Evolutionary conservation across 2,329 filamentous ascomycete species (phyloP), one percentile per base, ranked within the genome.

Genomic region (Camptophora hylomeconis): DNA sequence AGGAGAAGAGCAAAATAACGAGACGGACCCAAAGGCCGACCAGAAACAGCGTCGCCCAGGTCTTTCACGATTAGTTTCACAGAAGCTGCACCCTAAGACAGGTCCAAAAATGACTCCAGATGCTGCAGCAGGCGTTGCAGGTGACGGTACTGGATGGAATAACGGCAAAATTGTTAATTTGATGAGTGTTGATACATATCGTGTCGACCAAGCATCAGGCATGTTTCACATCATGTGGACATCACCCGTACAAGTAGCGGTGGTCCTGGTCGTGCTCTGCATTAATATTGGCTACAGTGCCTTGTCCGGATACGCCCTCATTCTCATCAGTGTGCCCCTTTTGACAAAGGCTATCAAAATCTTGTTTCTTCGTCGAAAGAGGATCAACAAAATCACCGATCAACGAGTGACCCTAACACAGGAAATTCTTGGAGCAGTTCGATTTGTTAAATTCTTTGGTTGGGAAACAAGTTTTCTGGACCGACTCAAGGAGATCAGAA

Each of bases 391-490:
- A 47, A 72, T 94, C 36, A 95, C 87, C 2, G 87, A 95, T 50
- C 80, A 92, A 56, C 73, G 87, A 38, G 86, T 95, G 5, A 80
- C 80, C 29, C 61, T 95, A 18, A 94, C 84, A 0, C 86, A 94
- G 49, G 87, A 95, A 50, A 92, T 95, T 28, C 49, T 95, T 9
- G 78, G 84, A 42, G 81, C 83, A 0, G 86, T 94, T 14, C 72
- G 86, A 15, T 94, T 95, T 47, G 87, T 95, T 56, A 95, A 95
- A 53, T 94, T 74, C 53, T 95, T 94, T 49, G 86, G 84, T 5
- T 95, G 87, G 87, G 87, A 95, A 51, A 77, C 69, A 33, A 79
- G 81, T 18, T 94, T 95, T 48, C 60, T 94, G 8, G 65, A 74
- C 28, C 74, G 84, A 9, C 65, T 94, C 10, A 71, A 72, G 27